These are phyloP conservation scores for Urtica urens DNA, from an alignment of 306 rosid species.

Conservation along the genomic window DNA sequence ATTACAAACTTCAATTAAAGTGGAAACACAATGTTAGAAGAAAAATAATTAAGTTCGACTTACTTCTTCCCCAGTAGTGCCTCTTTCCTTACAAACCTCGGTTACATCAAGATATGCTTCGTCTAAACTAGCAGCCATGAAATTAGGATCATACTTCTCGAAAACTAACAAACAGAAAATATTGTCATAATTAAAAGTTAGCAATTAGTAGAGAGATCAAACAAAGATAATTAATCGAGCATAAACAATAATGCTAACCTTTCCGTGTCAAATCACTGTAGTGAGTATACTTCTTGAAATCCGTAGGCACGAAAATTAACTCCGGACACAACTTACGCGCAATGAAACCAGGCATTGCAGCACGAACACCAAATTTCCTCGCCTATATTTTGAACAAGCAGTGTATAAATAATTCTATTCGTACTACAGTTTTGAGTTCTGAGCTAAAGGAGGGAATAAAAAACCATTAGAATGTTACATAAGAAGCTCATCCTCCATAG, in stretches of 20 bases:
- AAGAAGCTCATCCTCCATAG: too few relatives aligned
- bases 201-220: slow-evolving; percentile 7
- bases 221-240: slow-evolving; percentile 9
- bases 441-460: neutral
- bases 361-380: slow-evolving; percentile 83
- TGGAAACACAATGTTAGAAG: neutral
- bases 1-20: slow-evolving; percentile 2
- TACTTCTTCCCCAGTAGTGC: slow-evolving; percentile 52
- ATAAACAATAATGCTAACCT: slow-evolving; percentile 30
- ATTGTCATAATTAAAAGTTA: neutral
- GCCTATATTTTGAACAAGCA: slow-evolving; percentile 38
- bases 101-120: slow-evolving; percentile 94
- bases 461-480: neutral
- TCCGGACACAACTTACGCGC: slow-evolving; percentile 77
- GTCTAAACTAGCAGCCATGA: slow-evolving; percentile 78
- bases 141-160: slow-evolving; percentile 69
- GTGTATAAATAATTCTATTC: neutral
- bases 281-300: slow-evolving; percentile 70
- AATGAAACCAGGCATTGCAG: slow-evolving; percentile 98
- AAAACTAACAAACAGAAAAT: slow-evolving; percentile 41
- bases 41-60: neutral
- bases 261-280: slow-evolving; percentile 69
- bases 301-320: slow-evolving; percentile 64
- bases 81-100: slow-evolving; percentile 64
- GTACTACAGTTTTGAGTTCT: neutral